These are phyloP conservation scores for Penicillium sp. DNA, from an alignment of 2,329 filamentous ascomycete genomes.

Conservation along the genomic window DNA sequence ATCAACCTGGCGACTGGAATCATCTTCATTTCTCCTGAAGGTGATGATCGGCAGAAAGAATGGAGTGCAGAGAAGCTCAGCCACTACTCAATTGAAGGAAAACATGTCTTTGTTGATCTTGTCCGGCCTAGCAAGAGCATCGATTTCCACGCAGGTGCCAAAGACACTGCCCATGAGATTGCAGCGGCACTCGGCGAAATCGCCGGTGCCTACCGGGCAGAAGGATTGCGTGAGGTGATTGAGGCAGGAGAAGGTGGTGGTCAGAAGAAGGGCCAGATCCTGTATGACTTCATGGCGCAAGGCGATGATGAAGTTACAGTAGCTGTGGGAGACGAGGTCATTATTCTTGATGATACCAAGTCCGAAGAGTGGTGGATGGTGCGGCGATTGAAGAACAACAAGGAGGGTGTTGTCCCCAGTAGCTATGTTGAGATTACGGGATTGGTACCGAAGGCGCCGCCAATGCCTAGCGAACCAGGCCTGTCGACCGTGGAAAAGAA, in stretches of 20 bases:
- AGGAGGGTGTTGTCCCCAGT: constrained; percentile 92
- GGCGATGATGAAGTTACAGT: constrained; percentile 96
- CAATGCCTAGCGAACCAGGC: constrained; percentile 58
- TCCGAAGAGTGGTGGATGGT: constrained; percentile 99
- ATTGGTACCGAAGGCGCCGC: constrained; percentile 51
- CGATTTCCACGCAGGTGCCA: constrained; percentile 95
- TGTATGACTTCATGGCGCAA: constrained; percentile 96
- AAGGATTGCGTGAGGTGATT: constrained; percentile 77
- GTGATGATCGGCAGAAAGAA: constrained; percentile 81
- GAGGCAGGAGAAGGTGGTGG: constrained; percentile 68
- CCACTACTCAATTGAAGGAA: constrained; percentile 97
- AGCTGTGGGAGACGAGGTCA: constrained; percentile 81
- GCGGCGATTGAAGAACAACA: constrained; percentile 81
- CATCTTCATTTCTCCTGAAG: constrained; percentile 85
- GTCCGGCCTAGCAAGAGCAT: constrained; percentile 89
- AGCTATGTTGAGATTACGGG: constrained; percentile 92
- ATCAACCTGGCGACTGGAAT: constrained; percentile 84
- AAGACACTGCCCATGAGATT: constrained; percentile 94
- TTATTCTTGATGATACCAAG: constrained; percentile 82
- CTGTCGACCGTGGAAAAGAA: constrained; percentile 74
- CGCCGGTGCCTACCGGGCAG: constrained; percentile 78
- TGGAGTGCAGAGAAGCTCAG: constrained; percentile 94
- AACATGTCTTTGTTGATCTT: constrained; percentile 94
- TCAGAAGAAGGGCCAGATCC: constrained; percentile 77
- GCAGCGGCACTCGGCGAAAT: constrained; percentile 83